Evolutionary conservation across 805 yeast genomes (phyloP).

Genomic region (Yamadazyma olivae): DNA sequence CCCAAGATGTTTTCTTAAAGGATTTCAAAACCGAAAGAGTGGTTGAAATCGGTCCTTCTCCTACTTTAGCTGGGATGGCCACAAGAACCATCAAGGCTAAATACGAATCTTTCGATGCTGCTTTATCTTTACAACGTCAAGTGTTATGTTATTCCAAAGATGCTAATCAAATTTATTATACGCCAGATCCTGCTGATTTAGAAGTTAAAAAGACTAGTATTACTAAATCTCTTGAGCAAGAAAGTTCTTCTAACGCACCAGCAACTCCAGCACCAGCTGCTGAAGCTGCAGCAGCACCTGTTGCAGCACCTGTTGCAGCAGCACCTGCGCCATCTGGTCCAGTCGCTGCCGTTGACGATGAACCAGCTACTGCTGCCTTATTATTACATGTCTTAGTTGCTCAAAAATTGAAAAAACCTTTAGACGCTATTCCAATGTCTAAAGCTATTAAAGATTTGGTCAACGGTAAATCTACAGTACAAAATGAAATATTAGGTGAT

Average conservation of each 20-base stretch:
- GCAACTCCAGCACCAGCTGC: slow-evolving; percentile 22
- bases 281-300: slow-evolving; percentile 42
- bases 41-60: slow-evolving; percentile 98
- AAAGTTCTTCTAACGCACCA: slow-evolving; percentile 19
- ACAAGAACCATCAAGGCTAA: slow-evolving; percentile 91
- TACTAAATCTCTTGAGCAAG: slow-evolving; percentile 8
- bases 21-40: slow-evolving; percentile 95
- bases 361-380: slow-evolving; percentile 80
- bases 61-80: slow-evolving; percentile 99
- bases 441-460: slow-evolving; percentile 97
- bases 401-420: slow-evolving; percentile 88
- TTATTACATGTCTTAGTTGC: slow-evolving; percentile 89
- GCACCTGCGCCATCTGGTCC: slow-evolving; percentile 70
- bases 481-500: slow-evolving; percentile 98
- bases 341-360: slow-evolving; percentile 82
- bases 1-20: slow-evolving; percentile 95
- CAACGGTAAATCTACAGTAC: slow-evolving; percentile 98
- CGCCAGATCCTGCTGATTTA: slow-evolving; percentile 69
- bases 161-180: slow-evolving; percentile 93
- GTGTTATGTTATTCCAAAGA: slow-evolving; percentile 95
- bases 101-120: slow-evolving; percentile 97
- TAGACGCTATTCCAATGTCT: slow-evolving; percentile 80
- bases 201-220: slow-evolving; percentile 15
- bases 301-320: slow-evolving; percentile 56
- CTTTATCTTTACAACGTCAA: slow-evolving; percentile 89